A percentile compares a stretch with the other conserved stretches of the same genome.
Evolutionary conservation across 257 asterid species (phyloP).

Genomic region (Solanum medicagineum): DNA sequence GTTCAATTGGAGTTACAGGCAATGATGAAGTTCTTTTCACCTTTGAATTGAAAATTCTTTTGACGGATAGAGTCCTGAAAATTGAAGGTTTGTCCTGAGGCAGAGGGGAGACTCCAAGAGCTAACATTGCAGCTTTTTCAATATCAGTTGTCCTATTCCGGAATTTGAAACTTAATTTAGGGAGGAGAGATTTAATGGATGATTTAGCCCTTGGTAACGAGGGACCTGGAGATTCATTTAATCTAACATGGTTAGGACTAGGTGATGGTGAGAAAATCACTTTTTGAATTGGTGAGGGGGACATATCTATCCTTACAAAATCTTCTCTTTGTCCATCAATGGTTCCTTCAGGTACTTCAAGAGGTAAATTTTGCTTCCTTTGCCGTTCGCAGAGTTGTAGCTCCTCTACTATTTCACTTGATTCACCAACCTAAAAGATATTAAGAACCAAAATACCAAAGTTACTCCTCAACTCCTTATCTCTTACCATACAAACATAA

Average conservation of each 20-base stretch:
- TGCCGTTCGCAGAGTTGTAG: constrained; percentile 10
- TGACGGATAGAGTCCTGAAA: constrained; percentile 49
- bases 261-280: constrained; percentile 80
- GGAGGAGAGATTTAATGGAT: constrained; percentile 48
- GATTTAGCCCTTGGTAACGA: constrained; percentile 42
- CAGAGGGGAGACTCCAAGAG: constrained; percentile 48
- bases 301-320: constrained; percentile 39
- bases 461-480: background rate
- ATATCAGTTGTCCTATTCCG: constrained; percentile 49
- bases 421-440: constrained; percentile 38
- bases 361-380: constrained; percentile 6
- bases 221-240: constrained; percentile 45
- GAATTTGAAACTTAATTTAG: constrained; percentile 69
- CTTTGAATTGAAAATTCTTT: constrained; percentile 47
- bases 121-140: constrained; percentile 65
- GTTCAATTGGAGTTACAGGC: constrained; percentile 56
- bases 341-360: constrained; percentile 28
- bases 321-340: constrained; percentile 32
- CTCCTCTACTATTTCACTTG: constrained; percentile 70
- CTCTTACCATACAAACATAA: background rate
- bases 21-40: constrained; percentile 68
- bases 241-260: constrained; percentile 44
- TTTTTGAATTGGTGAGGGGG: constrained; percentile 43
- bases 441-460: background rate
- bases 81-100: constrained; percentile 31